These are phyloP conservation scores for Iberis amara DNA, from an alignment of 441 rosid genomes.

Conservation along the genomic window DNA sequence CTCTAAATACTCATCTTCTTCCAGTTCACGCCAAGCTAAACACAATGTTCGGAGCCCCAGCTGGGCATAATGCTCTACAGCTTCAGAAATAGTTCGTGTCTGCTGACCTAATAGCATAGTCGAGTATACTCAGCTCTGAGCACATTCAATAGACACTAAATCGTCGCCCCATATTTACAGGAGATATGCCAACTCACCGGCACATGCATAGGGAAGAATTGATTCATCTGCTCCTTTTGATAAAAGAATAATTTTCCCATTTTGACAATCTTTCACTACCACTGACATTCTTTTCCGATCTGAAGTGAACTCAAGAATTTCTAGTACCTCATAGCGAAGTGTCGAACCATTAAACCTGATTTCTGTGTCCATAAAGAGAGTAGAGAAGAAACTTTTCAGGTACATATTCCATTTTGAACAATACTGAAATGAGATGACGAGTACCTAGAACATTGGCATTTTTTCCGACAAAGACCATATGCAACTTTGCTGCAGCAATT, in stretches of 20 bases:
- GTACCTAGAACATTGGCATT: slow-evolving; percentile 77
- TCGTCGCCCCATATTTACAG: slow-evolving; percentile 19
- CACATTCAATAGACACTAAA: slow-evolving; percentile 1
- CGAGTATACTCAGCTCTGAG: slow-evolving; percentile 13
- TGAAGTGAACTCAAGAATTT: slow-evolving; percentile 92
- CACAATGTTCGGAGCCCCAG: slow-evolving; percentile 91
- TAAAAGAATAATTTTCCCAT: slow-evolving; percentile 70
- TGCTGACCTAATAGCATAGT: slow-evolving; percentile 65
- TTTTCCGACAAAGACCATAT: slow-evolving; percentile 68
- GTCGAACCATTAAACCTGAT: slow-evolving; percentile 55
- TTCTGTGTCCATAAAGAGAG: slow-evolving; percentile 43
- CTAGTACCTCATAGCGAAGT: slow-evolving; percentile 74
- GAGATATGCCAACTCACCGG: slow-evolving; percentile 45
- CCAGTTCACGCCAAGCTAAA: slow-evolving; percentile 91
- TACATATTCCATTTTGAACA: slow-evolving; percentile 21
- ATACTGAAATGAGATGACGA: slow-evolving; percentile 27
- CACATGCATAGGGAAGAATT: slow-evolving; percentile 66
- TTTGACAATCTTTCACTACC: slow-evolving; percentile 73
- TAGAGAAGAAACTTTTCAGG: slow-evolving; percentile 19
- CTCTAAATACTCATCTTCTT: slow-evolving; percentile 77
- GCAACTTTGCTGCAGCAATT: slow-evolving; percentile 83
- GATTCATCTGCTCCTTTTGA: slow-evolving; percentile 99
- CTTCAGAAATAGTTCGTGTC: slow-evolving; percentile 72
- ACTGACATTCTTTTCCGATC: slow-evolving; percentile 98
- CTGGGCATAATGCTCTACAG: slow-evolving; percentile 89